Conservation (phyloP, 768 basidiomycete species). For the Mycena indigotica region DNA sequence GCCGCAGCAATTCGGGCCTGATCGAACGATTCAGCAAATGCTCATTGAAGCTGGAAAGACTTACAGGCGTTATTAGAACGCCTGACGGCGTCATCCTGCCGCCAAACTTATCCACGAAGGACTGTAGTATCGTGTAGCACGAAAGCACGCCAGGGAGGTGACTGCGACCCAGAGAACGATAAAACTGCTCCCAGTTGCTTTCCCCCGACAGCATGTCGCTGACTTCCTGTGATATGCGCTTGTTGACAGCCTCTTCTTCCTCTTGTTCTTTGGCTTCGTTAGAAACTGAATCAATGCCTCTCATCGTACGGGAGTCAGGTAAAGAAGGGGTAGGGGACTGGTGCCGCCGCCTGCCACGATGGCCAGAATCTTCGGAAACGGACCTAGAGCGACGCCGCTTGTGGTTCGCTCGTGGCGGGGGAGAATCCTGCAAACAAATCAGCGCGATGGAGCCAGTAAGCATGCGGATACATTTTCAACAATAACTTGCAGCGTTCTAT, state of each 20-base stretch:
- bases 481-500: slow-evolving; percentile 57
- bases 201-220: slow-evolving; percentile 27
- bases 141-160: not conserved
- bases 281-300: not conserved
- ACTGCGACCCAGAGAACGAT: slow-evolving; percentile 23
- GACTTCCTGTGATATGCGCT: not conserved
- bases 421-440: not conserved
- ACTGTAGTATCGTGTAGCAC: slow-evolving; percentile 44
- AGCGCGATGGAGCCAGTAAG: slow-evolving; percentile 5
- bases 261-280: not conserved
- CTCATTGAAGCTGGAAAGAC: slow-evolving; percentile 12
- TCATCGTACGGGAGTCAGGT: slow-evolving; percentile 3
- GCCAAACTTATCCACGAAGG: slow-evolving; percentile 47
- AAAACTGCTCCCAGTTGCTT: slow-evolving; percentile 47
- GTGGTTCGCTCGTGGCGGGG: slow-evolving; percentile 1
- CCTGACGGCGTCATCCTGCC: slow-evolving; percentile 46
- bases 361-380: slow-evolving; percentile 4
- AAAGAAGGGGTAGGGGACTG: not conserved
- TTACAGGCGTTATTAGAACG: slow-evolving; percentile 51
- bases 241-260: not conserved
- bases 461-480: slow-evolving; percentile 54
- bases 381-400: slow-evolving; percentile 15
- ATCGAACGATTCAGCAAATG: not conserved
- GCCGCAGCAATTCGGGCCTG: slow-evolving; percentile 59
- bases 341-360: not conserved